Percentiles rank a stretch among this genome's conserved stretches.
Evolutionary conservation across 352 stramenopile species (phyloP).

Genomic region (Globisporangium lucens): DNA sequence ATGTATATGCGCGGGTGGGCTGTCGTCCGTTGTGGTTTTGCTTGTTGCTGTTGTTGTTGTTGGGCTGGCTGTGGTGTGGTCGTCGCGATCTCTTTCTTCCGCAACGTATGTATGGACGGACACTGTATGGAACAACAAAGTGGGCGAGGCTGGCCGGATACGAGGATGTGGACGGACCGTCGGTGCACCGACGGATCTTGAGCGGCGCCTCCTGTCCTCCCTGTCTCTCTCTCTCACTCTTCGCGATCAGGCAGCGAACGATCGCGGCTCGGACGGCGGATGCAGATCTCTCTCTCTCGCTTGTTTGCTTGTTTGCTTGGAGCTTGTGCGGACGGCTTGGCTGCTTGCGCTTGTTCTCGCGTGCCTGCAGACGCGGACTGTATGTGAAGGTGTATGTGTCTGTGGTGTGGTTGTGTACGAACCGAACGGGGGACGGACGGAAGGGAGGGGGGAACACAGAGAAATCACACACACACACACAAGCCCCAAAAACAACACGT

Average conservation of each 20-base stretch:
- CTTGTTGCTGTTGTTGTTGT: neutral
- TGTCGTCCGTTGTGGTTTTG: constrained; percentile 8
- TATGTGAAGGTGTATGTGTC: neutral
- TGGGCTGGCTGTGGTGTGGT: neutral
- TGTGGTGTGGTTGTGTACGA: neutral
- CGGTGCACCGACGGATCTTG: constrained; percentile 3
- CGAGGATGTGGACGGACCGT: constrained; percentile 1
- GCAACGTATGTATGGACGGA: neutral
- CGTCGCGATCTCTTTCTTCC: constrained; percentile 5
- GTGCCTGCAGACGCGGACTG: neutral
- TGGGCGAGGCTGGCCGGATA: neutral
- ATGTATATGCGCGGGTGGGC: neutral
- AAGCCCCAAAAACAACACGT: neutral
- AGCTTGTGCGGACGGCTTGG: neutral
- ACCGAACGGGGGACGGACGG: neutral
- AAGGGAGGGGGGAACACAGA: constrained; percentile 2
- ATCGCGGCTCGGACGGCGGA: neutral
- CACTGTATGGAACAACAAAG: constrained; percentile 1
- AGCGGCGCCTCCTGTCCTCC: neutral
- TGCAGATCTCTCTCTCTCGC: neutral
- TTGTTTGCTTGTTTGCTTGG: neutral
- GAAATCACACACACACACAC: neutral
- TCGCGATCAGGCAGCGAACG: neutral
- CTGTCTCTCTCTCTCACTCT: constrained; percentile 5
- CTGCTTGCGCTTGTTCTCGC: constrained; percentile 3